Evolutionary conservation across 768 basidiomycete genomes (phyloP).

Genomic region (Collybiopsis confluens): DNA sequence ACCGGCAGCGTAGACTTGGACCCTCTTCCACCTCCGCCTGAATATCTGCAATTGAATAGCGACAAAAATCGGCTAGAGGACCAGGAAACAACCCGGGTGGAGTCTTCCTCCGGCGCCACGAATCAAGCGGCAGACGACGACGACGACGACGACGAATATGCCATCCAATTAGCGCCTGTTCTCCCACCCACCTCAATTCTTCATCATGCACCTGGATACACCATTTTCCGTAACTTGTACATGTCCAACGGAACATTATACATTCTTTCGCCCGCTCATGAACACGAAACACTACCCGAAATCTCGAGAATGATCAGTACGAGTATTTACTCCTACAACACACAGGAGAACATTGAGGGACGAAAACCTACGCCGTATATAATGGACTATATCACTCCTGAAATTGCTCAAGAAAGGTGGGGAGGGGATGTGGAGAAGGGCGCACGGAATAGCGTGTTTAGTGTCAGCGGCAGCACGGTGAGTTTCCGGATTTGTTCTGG

Average conservation of each 20-base stretch:
- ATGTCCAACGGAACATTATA: conserved; percentile 79
- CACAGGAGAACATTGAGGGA: conserved; percentile 57
- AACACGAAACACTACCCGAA: conserved; percentile 28
- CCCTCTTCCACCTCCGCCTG: neutral
- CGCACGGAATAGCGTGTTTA: conserved; percentile 50
- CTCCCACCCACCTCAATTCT: conserved; percentile 54
- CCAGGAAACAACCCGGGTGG: too few relatives aligned
- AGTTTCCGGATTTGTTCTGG: conserved; percentile 18
- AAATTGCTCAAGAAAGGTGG: conserved; percentile 62
- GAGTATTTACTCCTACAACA: conserved; percentile 51
- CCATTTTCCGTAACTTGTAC: conserved; percentile 78
- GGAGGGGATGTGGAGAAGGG: conserved; percentile 30
- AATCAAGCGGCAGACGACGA: conserved; percentile 16
- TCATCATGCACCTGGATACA: conserved; percentile 80
- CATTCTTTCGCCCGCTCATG: conserved; percentile 38
- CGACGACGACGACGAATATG: conserved; percentile 22
- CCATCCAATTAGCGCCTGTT: conserved; percentile 14
- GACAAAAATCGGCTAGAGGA: too few relatives aligned
- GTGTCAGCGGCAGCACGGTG: conserved; percentile 72
- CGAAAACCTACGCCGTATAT: conserved; percentile 64
- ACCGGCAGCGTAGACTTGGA: neutral
- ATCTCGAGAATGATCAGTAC: conserved; percentile 65
- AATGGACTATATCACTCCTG: conserved; percentile 57
- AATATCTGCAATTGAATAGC: neutral
- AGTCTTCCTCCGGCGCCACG: too few relatives aligned